These are phyloP conservation scores for Chlamydomonas reinhardtii DNA, from an alignment of 163 green algal species.

Conservation along the genomic window DNA sequence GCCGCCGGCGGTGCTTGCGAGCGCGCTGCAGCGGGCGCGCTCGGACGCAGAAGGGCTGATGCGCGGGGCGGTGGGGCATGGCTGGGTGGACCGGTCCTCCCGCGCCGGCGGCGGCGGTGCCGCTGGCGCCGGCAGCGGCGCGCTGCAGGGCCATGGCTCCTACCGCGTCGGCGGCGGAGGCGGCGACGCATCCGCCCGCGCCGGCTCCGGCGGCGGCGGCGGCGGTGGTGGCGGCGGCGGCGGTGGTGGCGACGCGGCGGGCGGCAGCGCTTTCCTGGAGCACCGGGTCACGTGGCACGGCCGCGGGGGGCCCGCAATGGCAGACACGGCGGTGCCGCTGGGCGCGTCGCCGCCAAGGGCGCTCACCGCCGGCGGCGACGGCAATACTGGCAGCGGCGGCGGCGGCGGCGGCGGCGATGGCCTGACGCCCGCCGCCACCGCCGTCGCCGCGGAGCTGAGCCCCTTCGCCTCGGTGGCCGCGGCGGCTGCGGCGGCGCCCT, in stretches of 20 bases:
- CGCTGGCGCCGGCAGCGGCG: too few relatives aligned
- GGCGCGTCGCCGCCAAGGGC: too few relatives aligned
- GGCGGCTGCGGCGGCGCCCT: too few relatives aligned
- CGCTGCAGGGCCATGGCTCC: background rate
- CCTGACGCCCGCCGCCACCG: too few relatives aligned
- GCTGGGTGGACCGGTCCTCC: slow-evolving; percentile 7
- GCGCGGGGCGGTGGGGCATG: too few relatives aligned
- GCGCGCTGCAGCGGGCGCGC: too few relatives aligned
- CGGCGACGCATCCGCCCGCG: background rate
- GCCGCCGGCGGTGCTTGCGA: background rate
- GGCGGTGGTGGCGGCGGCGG: background rate
- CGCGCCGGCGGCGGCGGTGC: background rate
- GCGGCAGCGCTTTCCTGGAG: background rate
- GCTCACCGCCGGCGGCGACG: too few relatives aligned
- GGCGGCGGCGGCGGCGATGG: too few relatives aligned
- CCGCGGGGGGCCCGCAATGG: background rate
- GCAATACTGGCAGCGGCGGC: too few relatives aligned
- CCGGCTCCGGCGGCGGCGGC: background rate
- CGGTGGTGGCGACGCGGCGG: background rate
- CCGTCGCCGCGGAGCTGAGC: background rate
- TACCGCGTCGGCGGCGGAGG: background rate
- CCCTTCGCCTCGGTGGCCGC: too few relatives aligned
- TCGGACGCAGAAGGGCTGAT: too few relatives aligned
- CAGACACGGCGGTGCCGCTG: background rate
- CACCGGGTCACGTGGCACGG: background rate